Base-by-base conservation (phyloP, 345 rosid genomes). In the Populus alba region DNA sequence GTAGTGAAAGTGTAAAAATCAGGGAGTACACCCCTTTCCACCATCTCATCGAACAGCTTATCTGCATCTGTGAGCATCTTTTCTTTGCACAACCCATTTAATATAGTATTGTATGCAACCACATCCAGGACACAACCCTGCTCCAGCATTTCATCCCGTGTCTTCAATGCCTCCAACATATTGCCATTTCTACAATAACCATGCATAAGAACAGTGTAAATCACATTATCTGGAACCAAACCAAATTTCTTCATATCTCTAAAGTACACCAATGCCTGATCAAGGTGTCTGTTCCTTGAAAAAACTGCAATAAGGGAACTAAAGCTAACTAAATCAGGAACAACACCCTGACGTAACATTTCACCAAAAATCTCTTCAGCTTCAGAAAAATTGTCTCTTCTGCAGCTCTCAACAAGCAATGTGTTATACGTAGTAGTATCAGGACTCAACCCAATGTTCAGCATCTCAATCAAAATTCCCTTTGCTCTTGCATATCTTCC, bases 41-140 rank as follows among this genome's bases (percentile, higher is more conserved):
- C 78, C 97, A 91, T 91, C 84, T 92, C 97, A 33, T 74, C 77
- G 62, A 89, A 89, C 79, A 92, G 84, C 22, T 84, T 78, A 78
- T 90, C 92, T 27, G 95, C 97, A 77, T 91, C 94, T 4, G 73
- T 27, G 31, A 92, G 87, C 97, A 87, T 87, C 82, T 89, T 90
- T 74, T 83, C 74, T 82, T 84, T 90, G 86, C 97, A 92, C 65
- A 94, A 73, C 53, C 98, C 98, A 45, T 92, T 85, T 77, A 95
- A 83, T 74, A 92, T 84, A 57, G 91, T 73, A 68, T 94, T 94
- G 81, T 87, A 92, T 1, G 97, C 83, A 83, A 94, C 88, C 61
- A 90, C 90, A 85, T 94, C 97, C 89, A 94, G 59, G 39, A 74
- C 39, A 77, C 95, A 91, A 72, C 98, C 95, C 72, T 85, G 90